Base-by-base conservation (phyloP, 106 monocot species). In the Platanthera zijinensis region DNA sequence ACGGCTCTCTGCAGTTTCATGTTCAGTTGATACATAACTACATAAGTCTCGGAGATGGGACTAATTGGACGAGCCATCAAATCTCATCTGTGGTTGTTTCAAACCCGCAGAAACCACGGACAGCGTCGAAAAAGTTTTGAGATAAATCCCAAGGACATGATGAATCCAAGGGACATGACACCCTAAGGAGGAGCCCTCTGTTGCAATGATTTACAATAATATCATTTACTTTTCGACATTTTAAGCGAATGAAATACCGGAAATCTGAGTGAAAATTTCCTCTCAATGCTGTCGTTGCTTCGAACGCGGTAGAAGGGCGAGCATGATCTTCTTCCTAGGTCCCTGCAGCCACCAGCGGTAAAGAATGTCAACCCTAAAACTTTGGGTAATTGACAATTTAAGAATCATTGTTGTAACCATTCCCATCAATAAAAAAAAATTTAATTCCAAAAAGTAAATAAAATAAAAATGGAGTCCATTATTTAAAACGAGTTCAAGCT, bases 291-390 rank as follows among this genome's bases (percentile, higher is more conserved):
- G 87, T 8, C 89, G 82, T 45, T 80, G 84, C 59, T 82, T 89
- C 46, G 85, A 21, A 47, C 79, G 82, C 54, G 90, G 76, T 30
- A 73, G 19, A 22, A 91, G 77, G 47, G 93, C 93, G n/a, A 93
- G 87, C 39, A 96, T 85, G 75, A 96, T 96, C 81, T 96, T 96
- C 89, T 96, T 96, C 82, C 96, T 85, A 71, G 93, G 96, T 8
- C 96, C 96, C 96, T 96, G 84, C 49, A 88, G 6, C 19, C 25
- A 78, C 53, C 51, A 28, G 66, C 14, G 66, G n/a, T 12, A 51
- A 67, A 77, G 28, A 71, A 45, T 71, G 57, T 69, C 72, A 57
- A 28, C 12, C 45, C 30, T 7, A 25, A 75, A 56, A 32, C 13
- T 6, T 5, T 10, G 1, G 7, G 10, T 57, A 5, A 1, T 0